phyloP scores from a whole-genome alignment of 73 alveolate genomes.

The Effrenium voratum region DNA sequence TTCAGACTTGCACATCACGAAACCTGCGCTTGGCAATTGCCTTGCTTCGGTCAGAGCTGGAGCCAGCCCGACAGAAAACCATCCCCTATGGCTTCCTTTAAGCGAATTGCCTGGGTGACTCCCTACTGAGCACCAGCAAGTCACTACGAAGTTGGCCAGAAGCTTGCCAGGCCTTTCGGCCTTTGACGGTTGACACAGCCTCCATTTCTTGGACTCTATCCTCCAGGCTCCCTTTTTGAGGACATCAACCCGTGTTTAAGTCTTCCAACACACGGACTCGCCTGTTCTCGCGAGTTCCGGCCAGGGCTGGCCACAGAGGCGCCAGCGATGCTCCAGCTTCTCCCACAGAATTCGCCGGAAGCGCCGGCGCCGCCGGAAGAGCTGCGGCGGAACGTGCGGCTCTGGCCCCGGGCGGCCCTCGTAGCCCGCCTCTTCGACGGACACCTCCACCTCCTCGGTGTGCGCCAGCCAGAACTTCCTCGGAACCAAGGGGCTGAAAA shows the following conservation, averaged over 20 bases:
- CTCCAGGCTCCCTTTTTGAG: too few species aligned
- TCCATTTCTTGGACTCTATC: too few species aligned
- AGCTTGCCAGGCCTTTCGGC: too few species aligned
- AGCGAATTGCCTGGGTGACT: too few species aligned
- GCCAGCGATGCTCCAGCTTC: conserved; percentile 35
- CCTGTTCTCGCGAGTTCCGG: conserved; percentile 5
- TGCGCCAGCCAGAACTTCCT: conserved; percentile 3
- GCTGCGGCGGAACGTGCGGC: conserved; percentile 1
- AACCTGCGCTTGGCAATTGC: background rate
- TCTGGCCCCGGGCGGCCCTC: background rate
- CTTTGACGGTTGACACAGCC: too few species aligned
- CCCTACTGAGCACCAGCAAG: too few species aligned
- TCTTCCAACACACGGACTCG: too few species aligned
- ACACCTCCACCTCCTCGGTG: background rate
- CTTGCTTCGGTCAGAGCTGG: background rate
- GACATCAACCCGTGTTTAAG: too few species aligned
- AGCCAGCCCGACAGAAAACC: too few species aligned
- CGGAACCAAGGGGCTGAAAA: too few species aligned
- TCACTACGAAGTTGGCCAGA: too few species aligned
- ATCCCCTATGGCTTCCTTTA: too few species aligned
- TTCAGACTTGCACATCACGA: background rate
- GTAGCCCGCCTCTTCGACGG: background rate
- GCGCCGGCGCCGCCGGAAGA: background rate
- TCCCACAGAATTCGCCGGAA: background rate
- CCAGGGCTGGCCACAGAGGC: conserved; percentile 3